Evolutionary conservation across 2,329 filamentous ascomycete species (phyloP), one percentile per base, ranked within the genome.

Genomic region (Pseudocercospora vitis): DNA sequence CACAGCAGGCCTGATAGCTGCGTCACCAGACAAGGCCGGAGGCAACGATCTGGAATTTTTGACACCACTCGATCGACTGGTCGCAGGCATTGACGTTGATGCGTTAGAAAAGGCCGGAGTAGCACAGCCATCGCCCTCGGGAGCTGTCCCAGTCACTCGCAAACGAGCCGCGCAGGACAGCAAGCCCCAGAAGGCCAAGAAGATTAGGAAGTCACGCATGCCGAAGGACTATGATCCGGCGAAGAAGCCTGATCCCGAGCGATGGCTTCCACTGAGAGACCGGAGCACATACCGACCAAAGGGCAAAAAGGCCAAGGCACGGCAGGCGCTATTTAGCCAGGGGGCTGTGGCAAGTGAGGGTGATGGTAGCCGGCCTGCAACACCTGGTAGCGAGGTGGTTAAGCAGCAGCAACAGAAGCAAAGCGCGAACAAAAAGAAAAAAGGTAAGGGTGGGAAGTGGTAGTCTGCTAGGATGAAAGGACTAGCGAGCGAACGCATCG

Each of bases 201-300:
- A 80, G 65, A 76, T 80, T 29, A 75, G 79, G 44, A 78, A 80
- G 68, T 81, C 77, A 52, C 82, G 82, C 63, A 76, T 88, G 65
- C 87, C 87, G 26, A 89, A 89, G 73, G 81, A 85, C 65, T 89
- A 83, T 66, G 88, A 90, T 55, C 81, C 88, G 48, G 83, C 80
- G 63, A 95, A 91, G 77, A 85, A 84, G 60, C 82, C 89, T 28
- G 94, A 99, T 71, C 86, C 90, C 0, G 94, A 99, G 73, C 81
- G 94, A 58, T 99, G 94, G 94, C 74, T 99, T 56, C 92, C 94
- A 9, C 78, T 97, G 65, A 85, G 88, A 48, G 94, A 99, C 70
- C 82, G 94, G 53, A 94, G 88, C 63, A 88, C 84, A 33, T 99
- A 96, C 73, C 79, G 88, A 44, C 91, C 91, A 6, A 96, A 94